Base-by-base conservation (phyloP, 2,329 filamentous ascomycete species). In the Biscogniauxia marginata region DNA sequence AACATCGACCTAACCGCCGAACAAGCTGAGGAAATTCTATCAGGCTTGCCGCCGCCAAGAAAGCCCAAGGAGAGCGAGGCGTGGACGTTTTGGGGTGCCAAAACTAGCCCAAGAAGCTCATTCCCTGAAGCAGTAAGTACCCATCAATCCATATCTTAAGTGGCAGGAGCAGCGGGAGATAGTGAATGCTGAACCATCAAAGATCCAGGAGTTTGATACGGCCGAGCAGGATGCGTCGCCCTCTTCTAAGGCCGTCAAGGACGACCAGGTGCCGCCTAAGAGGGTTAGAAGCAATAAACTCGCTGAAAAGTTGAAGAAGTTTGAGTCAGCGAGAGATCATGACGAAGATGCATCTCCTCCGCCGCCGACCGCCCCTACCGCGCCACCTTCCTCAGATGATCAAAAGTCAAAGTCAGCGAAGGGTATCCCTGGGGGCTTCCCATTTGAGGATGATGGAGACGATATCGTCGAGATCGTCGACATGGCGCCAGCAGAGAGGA, bases 31-130 rank as follows among this genome's bases (percentile, higher is more conserved):
- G 66, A 67, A 46, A 65, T 70, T 47, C 61, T 71, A 34, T 63
- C 65, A 16, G 63, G 62, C 46, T 53, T 63, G 46, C 45, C 63
- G 34, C 54, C 62, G 47, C 63, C 66, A 11, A 57, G 56, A 23
- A 69, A 70, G 53, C 63, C 65, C 45, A 60, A 56, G 44, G 53
- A 47, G 6, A 48, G 55, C 21, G 75, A 79, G 55, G 69, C 79
- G 0, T 86, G 85, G 69, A 78, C 78, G 63, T 84, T 85, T 73
- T 86, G 83, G 83, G 80, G 82, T 57, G 73, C 76, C 51, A 75
- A 75, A 65, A 52, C 66, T 24, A 62, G 47, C 39, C 62, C 67
- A 53, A 72, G 67, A 58, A 72, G 73, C 75, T 65, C 63, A 67
- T 70, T 58, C 56, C 67, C 67, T 62, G 65, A 68, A 63, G 53